Base-by-base conservation (phyloP, 1,284 basidiomycete species). In the Moesziomyces globuligerus region DNA sequence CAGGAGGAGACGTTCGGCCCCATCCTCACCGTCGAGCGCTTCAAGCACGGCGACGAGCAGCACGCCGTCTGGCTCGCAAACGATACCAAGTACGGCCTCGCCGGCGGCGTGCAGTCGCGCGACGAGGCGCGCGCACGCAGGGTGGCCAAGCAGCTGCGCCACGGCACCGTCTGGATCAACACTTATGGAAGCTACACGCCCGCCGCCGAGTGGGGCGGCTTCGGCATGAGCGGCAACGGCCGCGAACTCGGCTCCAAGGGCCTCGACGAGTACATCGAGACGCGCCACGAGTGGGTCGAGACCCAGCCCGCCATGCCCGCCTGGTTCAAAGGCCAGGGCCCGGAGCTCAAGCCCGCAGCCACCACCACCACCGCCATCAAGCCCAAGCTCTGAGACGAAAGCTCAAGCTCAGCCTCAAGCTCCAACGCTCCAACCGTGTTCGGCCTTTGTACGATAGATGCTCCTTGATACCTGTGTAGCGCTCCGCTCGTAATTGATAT, bases 161-260 rank as follows among this genome's bases (percentile, higher is more conserved):
- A 81, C 53, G 81, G 81, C 17, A 81, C 79, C 7, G 74, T 81
- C 15, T 82, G 81, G 81, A 69, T 72, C 36, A 82, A 82, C 56
- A 76, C 76, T 25, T 82, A 79, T 39, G 79, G 78, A 21, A 47
- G 65, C 8, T 82, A 81, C 54, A 76, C 76, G 21, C 73, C 81
- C 15, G 64, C 74, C 18, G 80, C 80, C 5, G 81, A 82, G 46
- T 82, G 81, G 81, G 80, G 81, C 42, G 81, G 81, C 7, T 81
- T 69, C 43, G 81, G 81, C 13, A 64, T 78, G 69, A 75, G 72
- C 47, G 80, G 81, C 28, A 82, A 81, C 40, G 81, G 81, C 7
- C 58, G 81, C 10, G 81, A 82, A 59, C 55, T 82, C 13, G 81
- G 81, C 23, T 62, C 57, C 42, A 72, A 80, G 44, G 81, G 81